These are phyloP conservation scores for Musa beccarii DNA, from an alignment of 176 grass and related monocot species.

Conservation along the genomic window DNA sequence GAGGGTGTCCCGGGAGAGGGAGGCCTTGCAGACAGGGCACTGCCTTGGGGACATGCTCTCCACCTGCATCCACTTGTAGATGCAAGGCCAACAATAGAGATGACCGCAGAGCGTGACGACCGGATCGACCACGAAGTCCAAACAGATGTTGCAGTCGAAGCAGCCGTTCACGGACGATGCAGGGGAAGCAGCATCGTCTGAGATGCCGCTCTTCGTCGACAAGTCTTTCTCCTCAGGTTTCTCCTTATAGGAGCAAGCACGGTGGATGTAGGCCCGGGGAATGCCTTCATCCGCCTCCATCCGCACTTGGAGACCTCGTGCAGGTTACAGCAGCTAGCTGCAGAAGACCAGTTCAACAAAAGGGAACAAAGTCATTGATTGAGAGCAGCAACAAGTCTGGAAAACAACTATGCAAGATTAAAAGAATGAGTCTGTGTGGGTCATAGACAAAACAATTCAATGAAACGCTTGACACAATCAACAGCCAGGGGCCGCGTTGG, in stretches of 20 bases:
- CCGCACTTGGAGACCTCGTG: neutral
- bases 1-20: conserved; percentile 35
- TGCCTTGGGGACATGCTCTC: conserved; percentile 19
- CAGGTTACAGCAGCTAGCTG: too few relatives aligned
- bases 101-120: conserved; percentile 91
- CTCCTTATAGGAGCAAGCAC: neutral
- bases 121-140: conserved; percentile 65
- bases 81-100: conserved; percentile 97
- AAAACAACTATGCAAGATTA: too few relatives aligned
- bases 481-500: neutral
- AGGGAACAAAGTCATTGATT: too few relatives aligned
- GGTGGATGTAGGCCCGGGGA: neutral
- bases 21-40: conserved; percentile 84
- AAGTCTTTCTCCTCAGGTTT: neutral
- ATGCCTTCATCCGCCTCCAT: neutral
- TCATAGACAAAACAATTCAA: neutral
- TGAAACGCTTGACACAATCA: neutral
- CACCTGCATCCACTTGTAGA: conserved; percentile 83
- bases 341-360: too few relatives aligned
- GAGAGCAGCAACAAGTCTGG: too few relatives aligned
- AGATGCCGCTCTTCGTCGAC: neutral
- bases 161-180: conserved; percentile 24
- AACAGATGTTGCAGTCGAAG: conserved; percentile 97
- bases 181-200: neutral
- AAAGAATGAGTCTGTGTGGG: too few relatives aligned